These are phyloP conservation scores for Penicillium sp. DNA, from an alignment of 2,329 filamentous ascomycete species.

Conservation along the genomic window DNA sequence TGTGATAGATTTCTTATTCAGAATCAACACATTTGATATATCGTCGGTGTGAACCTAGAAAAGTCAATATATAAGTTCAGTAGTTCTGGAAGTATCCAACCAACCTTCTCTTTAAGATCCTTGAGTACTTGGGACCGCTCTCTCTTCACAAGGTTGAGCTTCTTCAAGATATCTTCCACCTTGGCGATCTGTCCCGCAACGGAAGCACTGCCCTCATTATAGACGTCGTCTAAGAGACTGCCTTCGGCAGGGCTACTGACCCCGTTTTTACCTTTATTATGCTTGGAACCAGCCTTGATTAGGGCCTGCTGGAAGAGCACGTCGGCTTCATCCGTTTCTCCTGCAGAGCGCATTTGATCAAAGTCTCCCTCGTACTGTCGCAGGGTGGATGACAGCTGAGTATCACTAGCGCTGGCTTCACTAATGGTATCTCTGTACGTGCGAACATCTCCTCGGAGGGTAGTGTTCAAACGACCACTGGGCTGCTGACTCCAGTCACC, in stretches of 20 bases:
- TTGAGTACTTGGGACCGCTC: conserved; percentile 91
- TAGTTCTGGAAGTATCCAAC: too few relatives aligned
- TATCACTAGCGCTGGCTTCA: conserved; percentile 83
- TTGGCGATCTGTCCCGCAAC: conserved; percentile 85
- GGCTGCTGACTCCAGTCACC: conserved; percentile 96
- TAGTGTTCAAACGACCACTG: conserved; percentile 84
- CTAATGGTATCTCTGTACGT: conserved; percentile 88
- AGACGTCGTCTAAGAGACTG: conserved; percentile 87
- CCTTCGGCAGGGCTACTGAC: conserved; percentile 66
- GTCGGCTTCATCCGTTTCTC: conserved; percentile 82
- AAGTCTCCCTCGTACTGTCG: conserved; percentile 86
- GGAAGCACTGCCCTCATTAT: conserved; percentile 74
- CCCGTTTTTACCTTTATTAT: conserved; percentile 60
- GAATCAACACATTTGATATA: conserved; percentile 92
- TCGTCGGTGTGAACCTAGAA: conserved; percentile 87
- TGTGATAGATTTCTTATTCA: conserved; percentile 95
- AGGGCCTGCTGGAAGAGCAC: conserved; percentile 85
- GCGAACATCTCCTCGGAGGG: conserved; percentile 79
- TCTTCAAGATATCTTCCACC: conserved; percentile 89
- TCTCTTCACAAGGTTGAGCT: conserved; percentile 85
- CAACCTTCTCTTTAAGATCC: conserved; percentile 94
- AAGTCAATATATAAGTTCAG: background rate
- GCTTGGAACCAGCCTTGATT: conserved; percentile 67
- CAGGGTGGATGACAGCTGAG: conserved; percentile 77
- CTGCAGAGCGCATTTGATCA: conserved; percentile 90